Conservation (phyloP, 257 asterid species). For the Fraxinus excelsior region DNA sequence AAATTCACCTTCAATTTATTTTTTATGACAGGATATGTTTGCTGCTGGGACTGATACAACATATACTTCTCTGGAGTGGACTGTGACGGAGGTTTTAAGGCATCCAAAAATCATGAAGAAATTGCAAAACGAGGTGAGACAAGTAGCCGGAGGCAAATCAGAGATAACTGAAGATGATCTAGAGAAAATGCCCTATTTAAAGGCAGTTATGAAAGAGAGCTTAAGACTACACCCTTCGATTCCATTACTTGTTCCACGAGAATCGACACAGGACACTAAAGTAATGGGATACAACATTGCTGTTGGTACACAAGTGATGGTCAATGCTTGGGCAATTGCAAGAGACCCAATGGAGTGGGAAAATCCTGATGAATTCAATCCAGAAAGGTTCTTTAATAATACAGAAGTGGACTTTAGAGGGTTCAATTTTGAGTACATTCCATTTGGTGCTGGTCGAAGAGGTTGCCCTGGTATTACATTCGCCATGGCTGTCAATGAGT, state of each 20-base stretch:
- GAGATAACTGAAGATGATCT: background rate
- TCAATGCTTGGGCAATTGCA: background rate
- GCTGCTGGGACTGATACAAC: constrained; percentile 20
- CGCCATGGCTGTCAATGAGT: background rate
- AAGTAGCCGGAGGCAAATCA: background rate
- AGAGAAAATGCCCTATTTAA: background rate
- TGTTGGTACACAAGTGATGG: background rate
- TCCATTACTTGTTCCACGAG: background rate
- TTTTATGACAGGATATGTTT: constrained; percentile 4
- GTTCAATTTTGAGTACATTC: background rate
- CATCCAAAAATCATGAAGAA: background rate
- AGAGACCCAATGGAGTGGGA: background rate
- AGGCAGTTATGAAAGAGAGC: background rate
- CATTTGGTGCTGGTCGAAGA: background rate
- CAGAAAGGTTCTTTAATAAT: background rate
- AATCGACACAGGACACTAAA: background rate
- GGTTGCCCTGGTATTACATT: background rate
- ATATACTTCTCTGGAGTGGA: constrained; percentile 11
- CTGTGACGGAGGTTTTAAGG: constrained; percentile 9
- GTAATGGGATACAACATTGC: background rate
- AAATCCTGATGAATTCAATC: background rate
- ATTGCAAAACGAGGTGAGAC: constrained; percentile 10
- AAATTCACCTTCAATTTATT: background rate
- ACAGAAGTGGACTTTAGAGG: background rate
- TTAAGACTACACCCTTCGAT: background rate